phyloP scores from a whole-genome alignment of 1,284 basidiomycete species.

The Neonothopanus nambi region DNA sequence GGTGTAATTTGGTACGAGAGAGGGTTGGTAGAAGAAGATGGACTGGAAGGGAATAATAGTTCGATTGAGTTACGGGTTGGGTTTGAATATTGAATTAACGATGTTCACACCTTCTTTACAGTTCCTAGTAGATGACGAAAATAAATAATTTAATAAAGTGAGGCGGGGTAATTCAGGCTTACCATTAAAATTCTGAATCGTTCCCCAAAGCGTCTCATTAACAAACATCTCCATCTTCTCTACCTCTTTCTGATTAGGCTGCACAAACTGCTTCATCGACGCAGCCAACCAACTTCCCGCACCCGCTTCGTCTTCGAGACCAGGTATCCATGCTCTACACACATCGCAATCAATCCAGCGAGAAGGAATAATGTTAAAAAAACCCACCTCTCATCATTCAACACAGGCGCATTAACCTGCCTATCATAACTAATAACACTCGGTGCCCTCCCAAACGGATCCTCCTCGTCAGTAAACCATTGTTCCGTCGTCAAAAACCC shows the following conservation, averaged over 20 bases:
- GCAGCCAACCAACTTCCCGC: conserved; percentile 61
- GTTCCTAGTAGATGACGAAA: conserved; percentile 31
- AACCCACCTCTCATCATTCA: conserved; percentile 37
- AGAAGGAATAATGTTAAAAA: neutral
- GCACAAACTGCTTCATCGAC: conserved; percentile 55
- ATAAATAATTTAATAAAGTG: neutral
- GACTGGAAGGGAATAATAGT: conserved; percentile 32
- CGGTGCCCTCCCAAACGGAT: conserved; percentile 56
- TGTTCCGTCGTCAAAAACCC: conserved; percentile 56
- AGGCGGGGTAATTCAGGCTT: conserved; percentile 12
- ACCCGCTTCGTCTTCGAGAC: conserved; percentile 59
- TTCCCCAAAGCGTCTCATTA: conserved; percentile 48
- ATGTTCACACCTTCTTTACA: conserved; percentile 48
- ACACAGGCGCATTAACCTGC: conserved; percentile 48
- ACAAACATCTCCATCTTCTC: conserved; percentile 53
- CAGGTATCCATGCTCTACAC: conserved; percentile 57
- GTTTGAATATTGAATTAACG: neutral
- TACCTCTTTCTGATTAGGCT: conserved; percentile 53
- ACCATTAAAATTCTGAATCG: conserved; percentile 54
- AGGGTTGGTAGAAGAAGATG: conserved; percentile 55
- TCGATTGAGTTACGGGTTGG: neutral
- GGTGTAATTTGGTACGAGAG: conserved; percentile 43
- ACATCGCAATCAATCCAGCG: too few species aligned
- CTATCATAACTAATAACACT: conserved; percentile 60
- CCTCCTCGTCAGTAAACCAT: conserved; percentile 51